Conservation (phyloP, 2,329 filamentous ascomycete species). For the Eurotiales sp. region DNA sequence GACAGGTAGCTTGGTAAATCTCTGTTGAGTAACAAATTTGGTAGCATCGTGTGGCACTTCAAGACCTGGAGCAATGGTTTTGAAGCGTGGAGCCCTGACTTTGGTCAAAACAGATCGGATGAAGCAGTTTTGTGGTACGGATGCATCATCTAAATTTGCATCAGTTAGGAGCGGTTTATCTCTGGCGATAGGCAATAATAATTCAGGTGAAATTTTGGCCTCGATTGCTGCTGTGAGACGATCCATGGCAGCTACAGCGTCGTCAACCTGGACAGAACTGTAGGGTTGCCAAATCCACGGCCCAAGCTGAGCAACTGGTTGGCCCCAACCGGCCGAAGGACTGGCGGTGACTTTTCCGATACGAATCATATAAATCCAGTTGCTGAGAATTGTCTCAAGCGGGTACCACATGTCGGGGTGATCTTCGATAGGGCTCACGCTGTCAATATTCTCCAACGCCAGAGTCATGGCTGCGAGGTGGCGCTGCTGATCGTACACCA, state of each 20-base stretch:
- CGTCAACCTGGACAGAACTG: slow-evolving; percentile 6
- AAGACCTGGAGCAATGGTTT: slow-evolving; percentile 7
- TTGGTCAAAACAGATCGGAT: slow-evolving; percentile 7
- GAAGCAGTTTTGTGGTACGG: slow-evolving; percentile 9
- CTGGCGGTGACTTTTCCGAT: slow-evolving; percentile 6
- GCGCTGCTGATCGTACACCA: slow-evolving; percentile 12
- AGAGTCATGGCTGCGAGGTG: slow-evolving; percentile 7
- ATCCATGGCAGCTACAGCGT: slow-evolving; percentile 5
- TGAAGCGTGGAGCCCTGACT: slow-evolving; percentile 10
- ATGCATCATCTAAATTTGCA: slow-evolving; percentile 7
- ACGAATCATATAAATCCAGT: slow-evolving; percentile 10
- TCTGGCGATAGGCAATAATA: not conserved
- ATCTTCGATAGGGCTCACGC: slow-evolving; percentile 16
- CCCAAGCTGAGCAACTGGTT: not conserved
- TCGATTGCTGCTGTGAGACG: slow-evolving; percentile 3
- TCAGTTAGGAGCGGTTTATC: slow-evolving; percentile 1
- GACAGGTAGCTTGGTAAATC: not conserved
- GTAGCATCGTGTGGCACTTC: slow-evolving; percentile 4
- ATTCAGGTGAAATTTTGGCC: not conserved
- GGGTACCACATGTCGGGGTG: slow-evolving; percentile 18
- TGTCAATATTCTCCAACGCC: slow-evolving; percentile 11
- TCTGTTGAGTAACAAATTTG: slow-evolving; percentile 2
- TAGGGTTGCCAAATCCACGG: slow-evolving; percentile 10
- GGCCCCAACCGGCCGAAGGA: not conserved
- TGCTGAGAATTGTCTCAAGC: slow-evolving; percentile 19